phyloP scores from a whole-genome alignment of 2,329 filamentous ascomycete genomes.

The Sclerotinia minor region DNA sequence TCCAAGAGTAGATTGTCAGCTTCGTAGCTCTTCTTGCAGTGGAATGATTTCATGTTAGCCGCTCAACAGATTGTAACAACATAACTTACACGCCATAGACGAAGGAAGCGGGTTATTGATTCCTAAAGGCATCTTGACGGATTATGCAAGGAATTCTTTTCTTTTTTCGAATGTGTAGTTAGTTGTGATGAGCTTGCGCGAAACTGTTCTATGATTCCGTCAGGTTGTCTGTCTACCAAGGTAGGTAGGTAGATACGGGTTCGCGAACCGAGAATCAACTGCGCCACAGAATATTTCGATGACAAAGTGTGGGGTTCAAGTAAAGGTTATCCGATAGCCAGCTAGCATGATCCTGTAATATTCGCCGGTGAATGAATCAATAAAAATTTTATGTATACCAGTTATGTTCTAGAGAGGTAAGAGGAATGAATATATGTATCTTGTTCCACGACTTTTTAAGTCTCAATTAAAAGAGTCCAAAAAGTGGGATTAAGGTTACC shows the following conservation, averaged over 20 bases:
- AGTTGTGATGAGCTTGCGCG: constrained; percentile 15
- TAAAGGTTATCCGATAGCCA: not conserved
- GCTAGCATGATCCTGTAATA: not conserved
- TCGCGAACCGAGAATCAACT: constrained; percentile 10
- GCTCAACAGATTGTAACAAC: constrained; percentile 22
- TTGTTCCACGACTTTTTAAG: not conserved
- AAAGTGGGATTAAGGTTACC: too few species aligned
- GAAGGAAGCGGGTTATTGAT: constrained; percentile 67
- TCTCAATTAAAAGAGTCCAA: not conserved
- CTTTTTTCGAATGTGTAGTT: not conserved
- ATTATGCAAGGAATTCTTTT: not conserved
- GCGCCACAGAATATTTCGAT: not conserved
- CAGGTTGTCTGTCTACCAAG: not conserved
- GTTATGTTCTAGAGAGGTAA: not conserved
- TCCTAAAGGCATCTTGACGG: constrained; percentile 50
- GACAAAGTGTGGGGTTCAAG: constrained; percentile 16
- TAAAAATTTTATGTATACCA: not conserved
- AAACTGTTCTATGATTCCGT: not conserved
- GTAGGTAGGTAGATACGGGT: not conserved
- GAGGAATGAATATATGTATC: not conserved
- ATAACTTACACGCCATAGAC: constrained; percentile 65
- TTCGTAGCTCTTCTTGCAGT: not conserved
- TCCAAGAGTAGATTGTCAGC: constrained; percentile 25
- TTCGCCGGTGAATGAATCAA: not conserved
- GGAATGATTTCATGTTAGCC: constrained; percentile 17